Percentiles rank a stretch among this genome's conserved stretches.
These are phyloP conservation scores for Trichocladium uniseriatum DNA, from an alignment of 495 filamentous ascomycete species.

Conservation along the genomic window DNA sequence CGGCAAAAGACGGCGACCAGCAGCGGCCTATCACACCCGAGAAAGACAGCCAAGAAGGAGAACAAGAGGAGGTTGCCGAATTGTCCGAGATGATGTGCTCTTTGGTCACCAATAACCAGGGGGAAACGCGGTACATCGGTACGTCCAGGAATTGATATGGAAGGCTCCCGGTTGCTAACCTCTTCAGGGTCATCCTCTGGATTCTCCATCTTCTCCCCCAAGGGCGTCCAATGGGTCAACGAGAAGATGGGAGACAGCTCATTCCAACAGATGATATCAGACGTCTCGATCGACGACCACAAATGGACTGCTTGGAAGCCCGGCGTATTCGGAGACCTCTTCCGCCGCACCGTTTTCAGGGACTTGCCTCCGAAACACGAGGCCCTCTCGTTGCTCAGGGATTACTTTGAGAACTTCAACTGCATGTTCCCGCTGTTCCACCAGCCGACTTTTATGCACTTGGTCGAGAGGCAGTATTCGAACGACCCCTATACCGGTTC, in stretches of 20 bases:
- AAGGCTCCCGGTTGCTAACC: constrained; percentile 16
- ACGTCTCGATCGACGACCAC: constrained; percentile 70
- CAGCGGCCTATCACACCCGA: constrained; percentile 25
- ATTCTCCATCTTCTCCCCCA: constrained; percentile 90
- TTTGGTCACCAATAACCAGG: constrained; percentile 91
- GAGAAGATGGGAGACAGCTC: constrained; percentile 91
- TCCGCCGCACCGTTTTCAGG: constrained; percentile 73
- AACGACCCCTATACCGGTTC: constrained; percentile 88
- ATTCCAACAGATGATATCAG: constrained; percentile 92
- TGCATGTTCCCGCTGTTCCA: constrained; percentile 97
- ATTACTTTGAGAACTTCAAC: constrained; percentile 98
- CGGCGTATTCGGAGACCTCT: constrained; percentile 90
- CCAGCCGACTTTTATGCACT: constrained; percentile 94
- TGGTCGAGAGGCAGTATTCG: constrained; percentile 89
- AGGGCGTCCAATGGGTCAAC: constrained; percentile 97
- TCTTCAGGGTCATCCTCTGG: constrained; percentile 82
- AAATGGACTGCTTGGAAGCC: constrained; percentile 96
- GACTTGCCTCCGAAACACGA: constrained; percentile 73
- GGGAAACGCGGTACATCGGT: constrained; percentile 96
- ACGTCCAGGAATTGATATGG: constrained; percentile 16
- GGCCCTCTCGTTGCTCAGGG: constrained; percentile 72
- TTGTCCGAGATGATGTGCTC: constrained; percentile 99
- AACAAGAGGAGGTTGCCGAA: constrained; percentile 84
- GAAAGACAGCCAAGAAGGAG: constrained; percentile 42
- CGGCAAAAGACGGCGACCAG: constrained; percentile 43